Evolutionary conservation across 2,329 filamentous ascomycete genomes (phyloP), one percentile per base, ranked within the genome.

Genomic region (Xylariaceae sp.): DNA sequence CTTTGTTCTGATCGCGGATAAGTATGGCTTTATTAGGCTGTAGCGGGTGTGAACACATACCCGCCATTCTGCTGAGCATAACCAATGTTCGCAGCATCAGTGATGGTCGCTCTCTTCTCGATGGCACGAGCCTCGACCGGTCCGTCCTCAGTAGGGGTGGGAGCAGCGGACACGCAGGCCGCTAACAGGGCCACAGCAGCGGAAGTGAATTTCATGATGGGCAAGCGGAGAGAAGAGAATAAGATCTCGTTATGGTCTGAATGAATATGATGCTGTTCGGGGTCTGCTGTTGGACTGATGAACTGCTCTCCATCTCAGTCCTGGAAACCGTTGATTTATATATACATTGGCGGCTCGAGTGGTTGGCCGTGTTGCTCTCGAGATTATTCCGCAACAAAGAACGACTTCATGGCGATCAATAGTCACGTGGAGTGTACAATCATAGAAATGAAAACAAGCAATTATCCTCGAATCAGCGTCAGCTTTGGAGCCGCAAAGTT

Each of bases 1-100:
- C 4, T 77, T 85, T 3, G 82, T 85, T 26, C 67, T 68, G n/a
- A 5, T 44, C 21, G 21, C 23, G 14, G 9, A 47, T 56, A n/a
- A 57, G 34, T 52, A 50, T 12, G 6, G 14, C 14, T 1, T 12
- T 9, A 26, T 44, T 37, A 19, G n/a, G n/a, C 12, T 21, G 19
- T 23, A 24, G 28, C 16, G 24, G 9, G n/a, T 5, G 29, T 16
- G 9, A 47, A 12, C 3, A 4, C 56, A 26, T 55, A 65, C 56
- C 57, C 63, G 50, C 64, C 61, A 45, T 67, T 65, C 58, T 61
- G 43, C 12, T 56, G 56, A 16, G 60, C 58, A 46, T 64, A 64
- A n/a, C 61, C 66, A 16, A 66, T 33, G 36, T 62, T 47, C n/a
- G 60, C 62, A 14, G 62, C 58, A 31, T 68, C 66, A 12, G 62